A percentile compares a stretch with the other conserved stretches of the same genome.
phyloP scores from a whole-genome alignment of 176 grass and related monocot species.

The Zoysia pacifica region DNA sequence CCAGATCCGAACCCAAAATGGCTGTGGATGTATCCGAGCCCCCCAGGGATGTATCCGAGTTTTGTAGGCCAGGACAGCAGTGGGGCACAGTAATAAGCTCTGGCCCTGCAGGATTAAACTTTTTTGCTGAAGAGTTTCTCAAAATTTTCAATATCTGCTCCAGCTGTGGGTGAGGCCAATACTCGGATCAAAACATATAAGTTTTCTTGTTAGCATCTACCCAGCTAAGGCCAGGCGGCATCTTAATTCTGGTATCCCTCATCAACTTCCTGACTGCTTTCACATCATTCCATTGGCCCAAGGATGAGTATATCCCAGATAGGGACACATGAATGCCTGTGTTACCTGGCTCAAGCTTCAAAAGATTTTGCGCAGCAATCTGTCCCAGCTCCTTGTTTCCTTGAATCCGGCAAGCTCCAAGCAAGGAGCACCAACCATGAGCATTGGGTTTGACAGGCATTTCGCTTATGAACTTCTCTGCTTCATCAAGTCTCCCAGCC shows the following conservation, averaged over 20 bases:
- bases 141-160: conserved; percentile 61
- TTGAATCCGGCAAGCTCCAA: conserved; percentile 61
- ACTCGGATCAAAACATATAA: conserved; percentile 51
- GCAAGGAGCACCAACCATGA: conserved; percentile 68
- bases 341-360: conserved; percentile 68
- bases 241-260: conserved; percentile 66
- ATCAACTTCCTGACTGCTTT: conserved; percentile 61
- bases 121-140: conserved; percentile 49
- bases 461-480: conserved; percentile 51
- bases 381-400: conserved; percentile 65
- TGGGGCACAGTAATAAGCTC: background rate
- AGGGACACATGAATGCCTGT: conserved; percentile 60
- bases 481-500: conserved; percentile 68
- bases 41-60: too few species aligned
- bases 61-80: background rate
- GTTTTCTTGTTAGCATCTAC: conserved; percentile 61
- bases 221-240: conserved; percentile 67
- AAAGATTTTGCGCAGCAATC: conserved; percentile 61
- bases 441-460: conserved; percentile 66
- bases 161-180: conserved; percentile 52
- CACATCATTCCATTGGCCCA: conserved; percentile 71
- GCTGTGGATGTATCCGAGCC: too few species aligned
- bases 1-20: too few species aligned
- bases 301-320: conserved; percentile 62
- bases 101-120: background rate